Evolutionary conservation across 2,329 filamentous ascomycete species (phyloP).

Genomic region (Botrytis sinoallii): DNA sequence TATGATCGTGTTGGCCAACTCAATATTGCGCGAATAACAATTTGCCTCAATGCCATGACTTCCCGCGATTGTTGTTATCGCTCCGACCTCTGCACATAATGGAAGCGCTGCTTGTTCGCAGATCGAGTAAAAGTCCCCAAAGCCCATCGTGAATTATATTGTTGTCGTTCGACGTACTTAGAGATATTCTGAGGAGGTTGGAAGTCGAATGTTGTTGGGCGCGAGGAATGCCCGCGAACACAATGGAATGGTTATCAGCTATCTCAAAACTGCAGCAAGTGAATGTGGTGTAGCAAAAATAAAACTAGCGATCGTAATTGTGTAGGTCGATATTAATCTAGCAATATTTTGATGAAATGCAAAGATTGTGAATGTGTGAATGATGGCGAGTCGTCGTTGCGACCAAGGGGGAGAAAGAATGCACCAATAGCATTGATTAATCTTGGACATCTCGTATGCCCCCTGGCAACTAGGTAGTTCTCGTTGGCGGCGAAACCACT

Average conservation of each 20-base stretch:
- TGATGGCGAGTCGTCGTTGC: slow-evolving; percentile 19
- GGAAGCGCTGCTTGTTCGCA: slow-evolving; percentile 84
- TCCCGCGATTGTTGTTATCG: slow-evolving; percentile 63
- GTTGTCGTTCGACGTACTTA: slow-evolving; percentile 17
- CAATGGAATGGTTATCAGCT: slow-evolving; percentile 2
- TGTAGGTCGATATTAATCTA: slow-evolving; percentile 22
- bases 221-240: slow-evolving; percentile 20
- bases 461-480: background rate
- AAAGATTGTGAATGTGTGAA: slow-evolving; percentile 18
- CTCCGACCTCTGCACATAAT: slow-evolving; percentile 80
- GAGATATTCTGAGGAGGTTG: slow-evolving; percentile 24
- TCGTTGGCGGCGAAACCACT: slow-evolving; percentile 21
- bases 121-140: slow-evolving; percentile 85
- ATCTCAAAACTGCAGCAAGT: slow-evolving; percentile 25
- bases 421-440: slow-evolving; percentile 16
- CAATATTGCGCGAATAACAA: slow-evolving; percentile 93
- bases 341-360: slow-evolving; percentile 19
- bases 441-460: slow-evolving; percentile 15
- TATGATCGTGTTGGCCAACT: slow-evolving; percentile 96
- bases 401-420: slow-evolving; percentile 2
- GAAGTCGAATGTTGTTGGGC: slow-evolving; percentile 14
- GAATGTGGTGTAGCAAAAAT: slow-evolving; percentile 23
- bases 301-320: slow-evolving; percentile 12
- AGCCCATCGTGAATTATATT: slow-evolving; percentile 57
- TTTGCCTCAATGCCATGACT: slow-evolving; percentile 78